phyloP scores from a whole-genome alignment of 2,329 filamentous ascomycete species.

The Aspergillus udagawae region DNA sequence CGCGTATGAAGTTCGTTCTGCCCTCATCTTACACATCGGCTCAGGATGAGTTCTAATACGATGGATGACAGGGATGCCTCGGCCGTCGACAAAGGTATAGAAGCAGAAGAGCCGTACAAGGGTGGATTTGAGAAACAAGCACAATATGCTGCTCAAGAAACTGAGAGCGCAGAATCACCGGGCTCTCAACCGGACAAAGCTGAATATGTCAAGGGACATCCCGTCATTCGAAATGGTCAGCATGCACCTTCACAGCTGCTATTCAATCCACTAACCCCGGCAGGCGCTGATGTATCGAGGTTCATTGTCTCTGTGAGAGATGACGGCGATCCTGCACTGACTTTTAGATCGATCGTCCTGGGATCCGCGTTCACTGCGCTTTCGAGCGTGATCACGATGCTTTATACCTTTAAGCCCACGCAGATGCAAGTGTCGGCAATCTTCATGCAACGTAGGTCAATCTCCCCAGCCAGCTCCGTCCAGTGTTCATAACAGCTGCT shows the following conservation, averaged over 20 bases:
- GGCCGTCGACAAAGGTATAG: neutral
- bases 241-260: neutral
- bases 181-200: neutral
- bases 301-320: constrained; percentile 17
- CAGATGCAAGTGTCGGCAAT: constrained; percentile 15
- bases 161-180: neutral
- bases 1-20: neutral
- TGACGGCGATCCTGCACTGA: constrained; percentile 18
- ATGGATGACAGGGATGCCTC: neutral
- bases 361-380: constrained; percentile 18
- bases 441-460: constrained; percentile 16
- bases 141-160: neutral
- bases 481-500: neutral
- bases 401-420: constrained; percentile 19
- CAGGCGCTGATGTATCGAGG: constrained; percentile 18
- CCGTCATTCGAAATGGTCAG: constrained; percentile 17
- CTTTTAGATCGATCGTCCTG: constrained; percentile 18
- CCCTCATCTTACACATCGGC: neutral
- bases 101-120: neutral
- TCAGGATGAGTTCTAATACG: neutral
- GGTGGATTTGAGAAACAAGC: neutral
- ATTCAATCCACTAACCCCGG: neutral
- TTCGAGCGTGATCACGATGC: constrained; percentile 22
- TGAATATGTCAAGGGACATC: constrained; percentile 17
- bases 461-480: neutral